These are phyloP conservation scores for Vigna angularis DNA, from an alignment of 306 rosid genomes.

Conservation along the genomic window DNA sequence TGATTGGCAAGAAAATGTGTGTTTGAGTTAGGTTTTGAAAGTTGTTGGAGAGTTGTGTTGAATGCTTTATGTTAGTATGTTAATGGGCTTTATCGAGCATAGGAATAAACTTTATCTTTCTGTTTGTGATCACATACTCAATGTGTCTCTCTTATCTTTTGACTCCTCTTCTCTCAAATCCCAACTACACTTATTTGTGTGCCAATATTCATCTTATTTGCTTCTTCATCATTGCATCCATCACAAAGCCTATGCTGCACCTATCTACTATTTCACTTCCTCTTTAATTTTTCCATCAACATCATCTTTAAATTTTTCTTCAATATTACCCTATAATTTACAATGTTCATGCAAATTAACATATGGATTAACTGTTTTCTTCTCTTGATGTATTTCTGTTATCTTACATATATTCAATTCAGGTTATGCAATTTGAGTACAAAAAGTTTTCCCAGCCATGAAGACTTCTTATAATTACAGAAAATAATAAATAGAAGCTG, in stretches of 20 bases:
- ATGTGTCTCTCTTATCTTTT: conserved; percentile 69
- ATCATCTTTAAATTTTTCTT: no score
- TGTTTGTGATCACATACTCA: conserved; percentile 59
- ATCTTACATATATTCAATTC: no score
- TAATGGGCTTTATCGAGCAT: conserved; percentile 63
- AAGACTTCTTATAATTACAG: no score
- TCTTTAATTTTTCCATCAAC: no score
- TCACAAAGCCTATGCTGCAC: conserved; percentile 36
- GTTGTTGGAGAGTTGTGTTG: conserved; percentile 44
- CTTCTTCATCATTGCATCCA: conserved; percentile 36
- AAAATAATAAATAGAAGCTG: no score
- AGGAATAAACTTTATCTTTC: conserved; percentile 55
- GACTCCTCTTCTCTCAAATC: conserved; percentile 52
- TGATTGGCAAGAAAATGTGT: conserved; percentile 52
- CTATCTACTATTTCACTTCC: not conserved
- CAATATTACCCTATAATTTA: no score
- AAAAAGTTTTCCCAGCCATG: no score
- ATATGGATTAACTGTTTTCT: no score
- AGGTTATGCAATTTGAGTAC: no score
- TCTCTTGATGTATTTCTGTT: not conserved
- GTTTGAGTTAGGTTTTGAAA: conserved; percentile 54
- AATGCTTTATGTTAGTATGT: conserved; percentile 39
- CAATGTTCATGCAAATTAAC: not conserved
- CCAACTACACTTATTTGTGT: conserved; percentile 36
- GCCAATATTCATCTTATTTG: conserved; percentile 36